A percentile compares a stretch with the other conserved stretches of the same genome.
These are phyloP conservation scores for Lasiosphaeria miniovina DNA, from an alignment of 495 filamentous ascomycete genomes.

Conservation along the genomic window DNA sequence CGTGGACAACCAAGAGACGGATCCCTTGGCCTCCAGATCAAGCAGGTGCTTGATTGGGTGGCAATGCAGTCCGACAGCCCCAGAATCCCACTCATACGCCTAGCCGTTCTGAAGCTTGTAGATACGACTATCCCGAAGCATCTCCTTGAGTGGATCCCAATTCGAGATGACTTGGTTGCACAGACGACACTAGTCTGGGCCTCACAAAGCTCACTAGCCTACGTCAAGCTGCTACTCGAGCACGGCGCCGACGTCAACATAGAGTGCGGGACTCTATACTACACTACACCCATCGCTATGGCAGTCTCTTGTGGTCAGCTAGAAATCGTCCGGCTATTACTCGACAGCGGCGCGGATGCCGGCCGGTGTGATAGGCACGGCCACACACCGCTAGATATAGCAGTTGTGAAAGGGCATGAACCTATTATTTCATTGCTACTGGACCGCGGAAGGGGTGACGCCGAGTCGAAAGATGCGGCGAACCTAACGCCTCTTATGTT, in stretches of 20 bases:
- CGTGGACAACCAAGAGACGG: conserved; percentile 1
- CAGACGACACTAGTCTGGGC: neutral
- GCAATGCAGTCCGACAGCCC: too few relatives aligned
- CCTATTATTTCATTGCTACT: too few relatives aligned
- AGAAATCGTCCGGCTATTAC: too few relatives aligned
- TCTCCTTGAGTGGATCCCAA: neutral
- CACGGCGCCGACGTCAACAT: neutral
- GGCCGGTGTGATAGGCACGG: too few relatives aligned
- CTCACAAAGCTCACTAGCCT: neutral
- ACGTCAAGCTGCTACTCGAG: neutral
- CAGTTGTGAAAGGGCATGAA: too few relatives aligned
- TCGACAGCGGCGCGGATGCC: too few relatives aligned
- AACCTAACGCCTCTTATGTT: too few relatives aligned
- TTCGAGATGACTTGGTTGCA: neutral
- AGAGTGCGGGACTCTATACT: neutral
- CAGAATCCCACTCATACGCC: neutral
- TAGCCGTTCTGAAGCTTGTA: neutral
- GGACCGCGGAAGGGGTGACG: too few relatives aligned
- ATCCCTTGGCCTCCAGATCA: neutral
- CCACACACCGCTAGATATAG: too few relatives aligned
- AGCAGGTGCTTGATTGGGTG: neutral
- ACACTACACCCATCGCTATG: too few relatives aligned
- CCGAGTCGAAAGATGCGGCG: too few relatives aligned
- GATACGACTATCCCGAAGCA: conserved; percentile 2
- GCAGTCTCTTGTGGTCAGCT: too few relatives aligned